Evolutionary conservation across 2,329 filamentous ascomycete species (phyloP).

Genomic region (Nemania bipapillata): DNA sequence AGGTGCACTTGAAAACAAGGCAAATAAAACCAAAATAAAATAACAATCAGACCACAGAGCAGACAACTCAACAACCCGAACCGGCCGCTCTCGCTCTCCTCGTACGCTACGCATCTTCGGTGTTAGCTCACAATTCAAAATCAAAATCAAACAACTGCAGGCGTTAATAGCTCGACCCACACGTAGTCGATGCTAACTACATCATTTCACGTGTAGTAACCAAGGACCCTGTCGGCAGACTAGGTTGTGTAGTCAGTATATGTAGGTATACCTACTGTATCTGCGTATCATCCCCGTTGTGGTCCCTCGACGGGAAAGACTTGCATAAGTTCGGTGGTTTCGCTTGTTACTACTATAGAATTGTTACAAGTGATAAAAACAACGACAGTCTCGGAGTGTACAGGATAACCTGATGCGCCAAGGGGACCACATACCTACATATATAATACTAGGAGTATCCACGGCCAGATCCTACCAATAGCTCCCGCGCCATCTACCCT

Average conservation of each 20-base stretch:
- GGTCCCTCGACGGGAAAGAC: constrained; percentile 3
- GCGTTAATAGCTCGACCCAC: constrained; percentile 28
- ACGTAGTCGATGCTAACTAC: constrained; percentile 21
- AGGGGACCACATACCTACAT: constrained; percentile 10
- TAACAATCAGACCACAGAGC: neutral
- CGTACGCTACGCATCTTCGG: neutral
- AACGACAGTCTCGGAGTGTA: neutral
- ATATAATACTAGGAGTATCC: constrained; percentile 27
- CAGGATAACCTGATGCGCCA: constrained; percentile 9
- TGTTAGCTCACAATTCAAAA: constrained; percentile 22
- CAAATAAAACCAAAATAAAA: neutral
- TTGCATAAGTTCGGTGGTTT: constrained; percentile 23
- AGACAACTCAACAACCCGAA: too few species aligned
- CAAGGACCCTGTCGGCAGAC: constrained; percentile 29
- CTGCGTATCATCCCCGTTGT: constrained; percentile 25
- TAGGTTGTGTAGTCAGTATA: constrained; percentile 31
- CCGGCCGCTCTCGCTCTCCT: constrained; percentile 6
- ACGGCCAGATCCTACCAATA: neutral
- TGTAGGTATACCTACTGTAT: constrained; percentile 27
- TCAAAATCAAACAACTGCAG: constrained; percentile 21
- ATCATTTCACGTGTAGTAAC: constrained; percentile 29
- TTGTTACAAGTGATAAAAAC: constrained; percentile 28
- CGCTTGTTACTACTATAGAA: constrained; percentile 18
- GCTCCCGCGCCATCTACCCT: constrained; percentile 12
- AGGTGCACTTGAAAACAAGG: too few species aligned